Base-by-base conservation (phyloP, 2,329 filamentous ascomycete species). In the Karstenula rhodostoma region DNA sequence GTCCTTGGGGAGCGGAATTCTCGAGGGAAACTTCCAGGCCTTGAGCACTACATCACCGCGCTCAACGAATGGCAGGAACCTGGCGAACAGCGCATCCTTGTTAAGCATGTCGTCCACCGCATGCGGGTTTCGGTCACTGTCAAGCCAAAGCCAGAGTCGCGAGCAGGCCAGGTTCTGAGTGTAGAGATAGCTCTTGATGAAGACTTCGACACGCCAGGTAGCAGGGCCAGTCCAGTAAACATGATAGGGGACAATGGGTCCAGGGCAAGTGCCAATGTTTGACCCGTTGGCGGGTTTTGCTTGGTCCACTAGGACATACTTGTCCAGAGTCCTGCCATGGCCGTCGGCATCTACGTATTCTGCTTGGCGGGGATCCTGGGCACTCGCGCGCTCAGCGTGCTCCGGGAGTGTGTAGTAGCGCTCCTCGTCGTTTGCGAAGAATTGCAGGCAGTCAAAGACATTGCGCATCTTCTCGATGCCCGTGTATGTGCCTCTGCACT, bases 171-270 rank as follows among this genome's bases (percentile, higher is more conserved):
- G 72, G 60, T 86, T 86, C 62, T 86, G 84, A 0, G 84, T 86
- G 68, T 86, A 83, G 0, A 86, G 79, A 67, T 86, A 84, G 57
- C 81, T 82, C 75, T 86, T 86, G 75, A 86, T 75, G 65, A 86
- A 86, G 32, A 84, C 76, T 65, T 86, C 84, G 44, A 86, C 82
- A 46, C 84, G 77, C 84, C 84, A 86, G 3, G 83, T 86, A 3
- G 84, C 83, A 9, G 83, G 81, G 3, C 84, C 84, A 8, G 83
- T 84, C 84, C 84, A 86, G 78, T 86, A 86, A 29, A 82, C 80
- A 65, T 86, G 84, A 54, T 83, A 86, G 4, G 83, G 83, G 32
- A 85, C 79, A 63, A 86, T 83, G n/a, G 84, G 83, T 1, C 84
- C 84, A 44, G 83, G 78, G 63, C 84, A 86, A 27, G 79, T 78